Evolutionary conservation across 2,329 filamentous ascomycete genomes (phyloP), one percentile per base, ranked within the genome.

Genomic region (Pseudophaeomoniella oleicola): DNA sequence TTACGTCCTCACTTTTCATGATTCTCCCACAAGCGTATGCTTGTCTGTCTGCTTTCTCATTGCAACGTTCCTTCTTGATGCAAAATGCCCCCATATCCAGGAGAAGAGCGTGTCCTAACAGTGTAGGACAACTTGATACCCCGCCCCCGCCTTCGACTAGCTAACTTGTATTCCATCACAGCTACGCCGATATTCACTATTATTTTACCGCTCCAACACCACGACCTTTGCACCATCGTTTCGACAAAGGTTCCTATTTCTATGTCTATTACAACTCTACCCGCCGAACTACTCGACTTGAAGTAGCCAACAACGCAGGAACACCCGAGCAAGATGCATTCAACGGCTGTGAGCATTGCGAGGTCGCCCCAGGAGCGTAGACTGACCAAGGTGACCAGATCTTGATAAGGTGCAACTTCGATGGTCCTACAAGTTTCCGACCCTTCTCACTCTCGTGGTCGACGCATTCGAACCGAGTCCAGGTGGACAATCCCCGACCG

Each of bases 261-360:
- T 79, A 78, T 53, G 55, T 79, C 37, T 76, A 75, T 53, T 65
- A 75, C 53, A 69, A 73, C 47, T 59, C 66, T 6, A 58, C 60
- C 35, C 61, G 66, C 41, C 62, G 64, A 35, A 67, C 60, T 39
- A 63, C 66, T 11, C 66, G 75, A 42, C 54, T 78, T 35, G 75
- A 79, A 53, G 60, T 78, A 41, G 75, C 75, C 19, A 78, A 79
- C 49, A 66, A 76, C 50, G 69, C 73, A 6, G 72, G 74, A 16
- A 75, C 71, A 6, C 58, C 67, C 13, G 66, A 72, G n/a, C 74
- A 78, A 49, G 74, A 78, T 60, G 72, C 73, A 33, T 77, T 79
- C 51, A 64, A 65, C 46, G 75, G 74, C 42, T 62, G 68, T 72
- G 52, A 52, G 66, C 59, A 5, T 16, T 33, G 13, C 16, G 11